Base-by-base conservation (phyloP, 805 yeast species). In the Yamadazyma akitaensis region DNA sequence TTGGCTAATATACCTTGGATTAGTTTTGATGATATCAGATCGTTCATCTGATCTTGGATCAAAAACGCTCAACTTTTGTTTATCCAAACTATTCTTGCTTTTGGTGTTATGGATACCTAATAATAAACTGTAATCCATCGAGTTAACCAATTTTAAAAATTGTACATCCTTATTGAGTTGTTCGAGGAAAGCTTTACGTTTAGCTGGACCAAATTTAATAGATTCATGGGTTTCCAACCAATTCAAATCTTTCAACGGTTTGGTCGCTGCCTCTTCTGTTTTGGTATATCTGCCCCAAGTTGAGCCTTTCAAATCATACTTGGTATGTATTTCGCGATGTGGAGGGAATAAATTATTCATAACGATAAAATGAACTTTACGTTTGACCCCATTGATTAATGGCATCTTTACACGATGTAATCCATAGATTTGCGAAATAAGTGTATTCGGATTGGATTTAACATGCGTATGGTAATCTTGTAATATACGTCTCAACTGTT, bases 291-390 rank as follows among this genome's bases (percentile, higher is more conserved):
- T 75, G 2, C 97, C 97, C 73, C 86, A 76, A 0, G 95, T 80
- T 0, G 97, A 89, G 1, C 99, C 99, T 62, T 94, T 94, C 62
- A 94, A 76, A 62, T 94, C 99, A 65, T 81, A 94, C 36, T 90
- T 87, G 36, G 78, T 69, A 62, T 90, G 96, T 46, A 92, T 83
- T 51, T 87, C 94, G 41, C 90, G 75, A 59, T 88, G 88, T 6
- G 97, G 96, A 0, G 99, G 98, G 67, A 95, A 94, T 41, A 94
- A 75, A 60, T 94, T 94, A 72, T 94, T 94, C 99, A 94, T 94
- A 30, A 94, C 97, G 45, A 94, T 75, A 56, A 94, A 92, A 66
- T 94, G 96, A 34, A 94, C 88, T 61, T 88, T 91, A 45, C 90
- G 76, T 35, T 68, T 65, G 1, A 72, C 70, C 36, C 77, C 79